Evolutionary conservation across 2,329 filamentous ascomycete genomes (phyloP).

Genomic region (Microcera coccophila): DNA sequence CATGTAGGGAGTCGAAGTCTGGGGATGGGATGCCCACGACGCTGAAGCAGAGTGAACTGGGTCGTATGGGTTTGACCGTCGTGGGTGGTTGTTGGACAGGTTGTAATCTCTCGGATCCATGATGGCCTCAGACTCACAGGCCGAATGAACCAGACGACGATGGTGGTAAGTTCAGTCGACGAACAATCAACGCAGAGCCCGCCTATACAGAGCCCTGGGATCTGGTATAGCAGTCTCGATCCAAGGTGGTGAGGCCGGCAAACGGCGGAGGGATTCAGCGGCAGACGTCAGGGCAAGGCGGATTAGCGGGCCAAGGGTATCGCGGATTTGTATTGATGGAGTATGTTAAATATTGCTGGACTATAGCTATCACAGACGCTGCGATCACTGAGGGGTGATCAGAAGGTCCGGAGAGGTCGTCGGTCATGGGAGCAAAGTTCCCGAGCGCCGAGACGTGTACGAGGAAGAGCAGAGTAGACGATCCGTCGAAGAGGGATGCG

Average conservation of each 20-base stretch:
- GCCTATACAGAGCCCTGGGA: background rate
- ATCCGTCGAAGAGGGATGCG: constrained; percentile 9
- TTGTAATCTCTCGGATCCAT: constrained; percentile 30
- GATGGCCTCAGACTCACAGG: no score
- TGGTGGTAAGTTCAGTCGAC: no score
- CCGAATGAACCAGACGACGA: no score
- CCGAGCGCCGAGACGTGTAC: constrained; percentile 12
- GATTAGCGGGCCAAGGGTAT: background rate
- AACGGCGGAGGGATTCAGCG: background rate
- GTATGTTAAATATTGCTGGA: constrained; percentile 19
- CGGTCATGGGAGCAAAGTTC: constrained; percentile 22
- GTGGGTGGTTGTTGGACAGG: constrained; percentile 17
- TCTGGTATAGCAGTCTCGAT: background rate
- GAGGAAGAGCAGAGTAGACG: constrained; percentile 7
- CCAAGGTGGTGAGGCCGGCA: background rate
- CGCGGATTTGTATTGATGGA: background rate
- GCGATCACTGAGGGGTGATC: constrained; percentile 24
- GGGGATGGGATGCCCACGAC: constrained; percentile 24
- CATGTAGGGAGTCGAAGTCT: constrained; percentile 17
- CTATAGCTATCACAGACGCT: constrained; percentile 29
- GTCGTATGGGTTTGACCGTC: constrained; percentile 24
- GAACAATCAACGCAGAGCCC: no score
- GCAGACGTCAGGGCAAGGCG: background rate
- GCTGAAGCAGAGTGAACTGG: constrained; percentile 25
- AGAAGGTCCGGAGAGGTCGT: constrained; percentile 20